phyloP scores from a whole-genome alignment of 805 yeast genomes.

The Wickerhamomyces bovis region DNA sequence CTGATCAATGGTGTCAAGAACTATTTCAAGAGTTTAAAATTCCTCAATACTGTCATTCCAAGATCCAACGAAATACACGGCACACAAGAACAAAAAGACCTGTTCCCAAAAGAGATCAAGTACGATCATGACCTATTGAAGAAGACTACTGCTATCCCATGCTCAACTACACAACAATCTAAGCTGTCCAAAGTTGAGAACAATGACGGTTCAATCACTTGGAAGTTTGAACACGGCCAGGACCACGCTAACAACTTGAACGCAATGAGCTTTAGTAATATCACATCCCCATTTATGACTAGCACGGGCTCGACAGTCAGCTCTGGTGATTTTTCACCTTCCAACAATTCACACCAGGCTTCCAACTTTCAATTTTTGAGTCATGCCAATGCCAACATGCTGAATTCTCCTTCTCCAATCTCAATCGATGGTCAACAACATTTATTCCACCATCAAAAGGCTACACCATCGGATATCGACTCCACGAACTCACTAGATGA shows the following conservation, averaged over 20 bases:
- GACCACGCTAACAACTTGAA: not conserved
- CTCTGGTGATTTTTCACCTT: slow-evolving; percentile 13
- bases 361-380: not conserved
- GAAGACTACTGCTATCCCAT: slow-evolving; percentile 22
- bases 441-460: slow-evolving; percentile 1
- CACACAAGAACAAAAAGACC: not conserved
- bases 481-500: slow-evolving; percentile 16
- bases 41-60: slow-evolving; percentile 15
- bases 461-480: slow-evolving; percentile 10
- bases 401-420: slow-evolving; percentile 16
- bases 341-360: slow-evolving; percentile 2
- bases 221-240: slow-evolving; percentile 35
- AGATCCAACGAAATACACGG: not conserved
- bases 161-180: slow-evolving; percentile 43
- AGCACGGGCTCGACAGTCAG: slow-evolving; percentile 14
- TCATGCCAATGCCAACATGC: not conserved
- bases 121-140: slow-evolving; percentile 10
- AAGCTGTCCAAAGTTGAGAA: slow-evolving; percentile 47
- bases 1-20: slow-evolving; percentile 3
- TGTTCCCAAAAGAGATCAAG: slow-evolving; percentile 19
- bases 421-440: slow-evolving; percentile 6
- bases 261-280: slow-evolving; percentile 3
- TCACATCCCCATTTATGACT: slow-evolving; percentile 20
- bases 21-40: slow-evolving; percentile 12
- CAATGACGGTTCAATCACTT: slow-evolving; percentile 49